Evolutionary conservation across 2,329 filamentous ascomycete genomes (phyloP), one percentile per base, ranked within the genome.

Genomic region (Epichloe sp.): DNA sequence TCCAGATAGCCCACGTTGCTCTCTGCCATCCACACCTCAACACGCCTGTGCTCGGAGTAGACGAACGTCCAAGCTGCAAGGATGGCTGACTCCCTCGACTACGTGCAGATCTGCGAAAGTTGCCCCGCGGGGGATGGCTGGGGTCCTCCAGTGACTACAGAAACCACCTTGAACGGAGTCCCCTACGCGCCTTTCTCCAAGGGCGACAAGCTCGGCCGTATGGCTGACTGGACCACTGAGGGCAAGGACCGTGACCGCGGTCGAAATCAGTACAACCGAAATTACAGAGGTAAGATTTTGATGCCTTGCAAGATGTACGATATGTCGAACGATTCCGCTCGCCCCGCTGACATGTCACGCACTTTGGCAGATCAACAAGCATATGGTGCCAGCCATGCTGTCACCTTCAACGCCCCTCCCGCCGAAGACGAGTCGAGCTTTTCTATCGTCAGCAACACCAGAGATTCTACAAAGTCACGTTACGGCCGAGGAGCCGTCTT

Each of bases 101-200:
- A 69, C 58, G 71, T 79, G 58, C 77, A 82, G 61, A 78, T 89
- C 57, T 84, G 88, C 66, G 74, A 83, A 64, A 77, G 80, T 63
- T 80, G 88, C 64, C 85, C 85, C 56, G 75, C 83, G 83, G 84
- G 84, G 65, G 84, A 88, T 62, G 80, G 83, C 69, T 98, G 93
- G 93, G 93, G 93, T 54, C 91, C 91, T 50, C 70, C 86, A 55
- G 80, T 85, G 59, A 85, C 89, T 54, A 81, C 74, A 62, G 88
- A 95, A 68, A 95, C 88, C 57, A 95, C 87, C 55, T 80, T 97
- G 63, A 84, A 95, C 67, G 93, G 93, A 66, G 88, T 97, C 47
- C 93, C 93, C 40, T 98, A 96, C 70, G 93, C 93, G 61, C 93
- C 93, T 55, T 98, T 93, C 77, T 96, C 90, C 59, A 98, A 98